Conservation (phyloP, 495 filamentous ascomycete genomes). For the Penicillium pulvis region DNA sequence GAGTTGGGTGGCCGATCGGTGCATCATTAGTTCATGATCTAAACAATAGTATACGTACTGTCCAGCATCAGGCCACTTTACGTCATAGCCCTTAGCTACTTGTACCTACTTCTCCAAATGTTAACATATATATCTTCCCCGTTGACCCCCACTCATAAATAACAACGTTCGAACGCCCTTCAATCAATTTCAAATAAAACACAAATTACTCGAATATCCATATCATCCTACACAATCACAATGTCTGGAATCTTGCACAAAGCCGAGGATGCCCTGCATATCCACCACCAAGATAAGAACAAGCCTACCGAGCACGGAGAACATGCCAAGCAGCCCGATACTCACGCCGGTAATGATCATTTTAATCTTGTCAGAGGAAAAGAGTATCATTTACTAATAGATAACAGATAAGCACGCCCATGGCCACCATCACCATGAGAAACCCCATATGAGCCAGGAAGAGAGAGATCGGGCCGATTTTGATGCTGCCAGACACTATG, state of each 20-base stretch:
- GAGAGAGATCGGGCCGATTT: constrained; percentile 9
- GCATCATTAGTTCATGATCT: too few species aligned
- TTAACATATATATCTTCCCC: too few species aligned
- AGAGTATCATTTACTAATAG: not conserved
- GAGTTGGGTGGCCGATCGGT: too few species aligned
- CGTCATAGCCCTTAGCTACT: not conserved
- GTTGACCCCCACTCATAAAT: too few species aligned
- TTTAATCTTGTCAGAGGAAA: not conserved
- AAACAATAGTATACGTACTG: too few species aligned
- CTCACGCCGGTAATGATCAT: not conserved
- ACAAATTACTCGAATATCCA: not conserved
- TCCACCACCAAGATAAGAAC: constrained; percentile 6
- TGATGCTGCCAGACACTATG: constrained; percentile 5
- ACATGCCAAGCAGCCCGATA: not conserved
- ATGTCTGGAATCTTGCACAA: constrained; percentile 10
- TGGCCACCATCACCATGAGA: constrained; percentile 1
- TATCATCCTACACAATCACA: not conserved
- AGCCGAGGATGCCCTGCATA: constrained; percentile 5
- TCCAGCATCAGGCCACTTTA: not conserved
- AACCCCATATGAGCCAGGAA: constrained; percentile 7
- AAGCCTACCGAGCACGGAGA: not conserved
- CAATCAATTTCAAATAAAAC: not conserved
- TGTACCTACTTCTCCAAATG: too few species aligned
- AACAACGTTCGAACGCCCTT: not conserved
- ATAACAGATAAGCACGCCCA: constrained; percentile 4